Evolutionary conservation across 257 asterid genomes (phyloP), one percentile per base, ranked within the genome.

Genomic region (Linaria vulgaris): DNA sequence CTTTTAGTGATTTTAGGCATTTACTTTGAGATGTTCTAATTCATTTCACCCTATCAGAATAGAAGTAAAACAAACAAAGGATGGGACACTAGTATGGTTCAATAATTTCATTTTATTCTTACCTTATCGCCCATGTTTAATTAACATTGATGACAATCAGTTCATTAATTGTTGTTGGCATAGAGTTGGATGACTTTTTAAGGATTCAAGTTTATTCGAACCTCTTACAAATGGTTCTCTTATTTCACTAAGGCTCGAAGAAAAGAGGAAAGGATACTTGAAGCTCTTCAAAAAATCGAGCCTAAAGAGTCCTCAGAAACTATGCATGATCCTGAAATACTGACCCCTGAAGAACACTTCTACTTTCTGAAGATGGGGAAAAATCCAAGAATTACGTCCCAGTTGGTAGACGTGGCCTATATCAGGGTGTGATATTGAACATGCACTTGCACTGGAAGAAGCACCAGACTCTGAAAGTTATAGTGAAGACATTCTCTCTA

Each of bases 401-500:
- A 0, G 88, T 94, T 55, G 99, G 99, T 63, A 85, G 96, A 52
- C 90, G 97, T 1, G 99, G 99, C 61, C 73, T 94, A 49, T 94
- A 85, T 77, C 88, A 83, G 75, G 99, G 99, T 6, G 99, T 94
- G 75, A 90, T 94, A 74, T 76, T 94, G 65, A 94, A 94, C 78
- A 90, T 90, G 99, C 99, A 94, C 74, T 77, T 94, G 87, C 99
- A 94, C 31, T 94, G 99, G 99, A 94, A 94, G 77, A 94, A 87
- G 71, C 99, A 94, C 76, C 96, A 87, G 72, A 94, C 97, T 9
- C 82, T 94, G 67, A 76, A 94, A 78, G 95, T 87, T 50, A 71
- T 83, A 34, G 97, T 94, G 74, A 94, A 87, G 84, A 94, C 97
- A 31, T 94, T 94, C 75, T 49, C 95, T 3, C 94, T 90, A 0